Evolutionary conservation across 179 eudicot genomes (phyloP), one percentile per base, ranked within the genome.

Genomic region (Silene vulgaris): DNA sequence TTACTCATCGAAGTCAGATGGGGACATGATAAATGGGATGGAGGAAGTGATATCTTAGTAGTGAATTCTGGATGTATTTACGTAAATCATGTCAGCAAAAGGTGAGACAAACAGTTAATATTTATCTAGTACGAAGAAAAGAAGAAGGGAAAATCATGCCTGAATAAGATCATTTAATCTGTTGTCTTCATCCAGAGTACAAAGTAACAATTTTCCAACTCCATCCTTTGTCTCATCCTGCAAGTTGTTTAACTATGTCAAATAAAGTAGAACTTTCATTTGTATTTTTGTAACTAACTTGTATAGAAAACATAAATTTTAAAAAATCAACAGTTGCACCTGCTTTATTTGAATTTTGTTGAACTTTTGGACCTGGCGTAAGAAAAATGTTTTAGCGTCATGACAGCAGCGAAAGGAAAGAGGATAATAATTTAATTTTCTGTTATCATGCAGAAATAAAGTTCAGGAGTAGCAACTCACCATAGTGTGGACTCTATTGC

Each of bases 351-450:
- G 87, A 54, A 89, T 85, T 74, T 85, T 84, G 78, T 50, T 74
- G 69, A 91, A 72, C 80, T 79, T 88, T 20, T 83, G 84, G 80
- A 90, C 93, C 99, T 96, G 89, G 29, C 60, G 52, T 40, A 77
- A 65, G 66, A 62, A 76, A 79, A 65, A 28, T 57, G 32, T 19
- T 68, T 60, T 37, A 37, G 45, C 45, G 50, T 74, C 74, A 67
- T 57, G 8, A 71, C 8, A 43, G 56, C 8, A 32, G 45, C 66
- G 67, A 56, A 40, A 13, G 20, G 48, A 26, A 54, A 54, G 26
- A 4, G 26, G 35, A 4, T 1, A 57, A 19, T 71, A 16, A 71
- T 48, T 30, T 6, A 59, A 1, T 61, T 32, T 50, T 50, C 57
- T 11, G n/a, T 50, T 21, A 63, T 71, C 52, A 73, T 2, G n/a